Evolutionary conservation across 177 flowering plant species (phyloP), one percentile per base, ranked within the genome.

Genomic region (Vitis hybrid): DNA sequence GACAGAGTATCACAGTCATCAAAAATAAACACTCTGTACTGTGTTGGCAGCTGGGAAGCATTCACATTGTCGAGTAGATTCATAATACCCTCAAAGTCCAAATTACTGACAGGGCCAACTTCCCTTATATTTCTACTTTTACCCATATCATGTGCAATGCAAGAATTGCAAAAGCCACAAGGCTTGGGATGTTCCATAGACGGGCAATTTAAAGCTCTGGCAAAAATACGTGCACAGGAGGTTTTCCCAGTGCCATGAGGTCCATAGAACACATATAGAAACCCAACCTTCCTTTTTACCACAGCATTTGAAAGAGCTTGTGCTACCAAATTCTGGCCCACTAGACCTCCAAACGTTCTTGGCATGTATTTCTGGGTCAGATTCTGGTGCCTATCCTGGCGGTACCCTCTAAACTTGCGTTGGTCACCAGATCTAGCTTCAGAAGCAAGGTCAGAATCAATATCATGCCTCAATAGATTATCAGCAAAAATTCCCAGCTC

Each of bases 231-330:
- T 54, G 99, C 98, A 64, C 92, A 92, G 1, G 99, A 96, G 49
- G 99, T 94, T 76, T 96, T 96, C 20, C 99, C 99, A 4, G 97
- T 94, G n/a, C 99, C 99, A 79, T 89, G 97, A 73, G 98, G 97
- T n/a, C 99, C 99, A 78, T 94, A 85, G 75, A 96, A 96, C 51
- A 92, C 91, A 81, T 96, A 94, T 2, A 94, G 77, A 67, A 90
- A 61, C 49, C 98, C 98, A 58, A 96, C 80, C 80, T 86, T 94
- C 79, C 86, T 82, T 75, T 75, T 86, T 47, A 68, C 66, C 64
- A 89, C 87, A 67, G 99, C 99, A 84, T 96, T 96, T 33, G 95
- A 86, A 77, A 96, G 97, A 77, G 99, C 99, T 78, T 88, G 99
- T 5, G 80, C 85, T 0, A 90, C 99, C 78, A 96, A 80, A 75